Evolutionary conservation across 2,329 filamentous ascomycete species (phyloP), one percentile per base, ranked within the genome.

Genomic region (Aspergillus melleus): DNA sequence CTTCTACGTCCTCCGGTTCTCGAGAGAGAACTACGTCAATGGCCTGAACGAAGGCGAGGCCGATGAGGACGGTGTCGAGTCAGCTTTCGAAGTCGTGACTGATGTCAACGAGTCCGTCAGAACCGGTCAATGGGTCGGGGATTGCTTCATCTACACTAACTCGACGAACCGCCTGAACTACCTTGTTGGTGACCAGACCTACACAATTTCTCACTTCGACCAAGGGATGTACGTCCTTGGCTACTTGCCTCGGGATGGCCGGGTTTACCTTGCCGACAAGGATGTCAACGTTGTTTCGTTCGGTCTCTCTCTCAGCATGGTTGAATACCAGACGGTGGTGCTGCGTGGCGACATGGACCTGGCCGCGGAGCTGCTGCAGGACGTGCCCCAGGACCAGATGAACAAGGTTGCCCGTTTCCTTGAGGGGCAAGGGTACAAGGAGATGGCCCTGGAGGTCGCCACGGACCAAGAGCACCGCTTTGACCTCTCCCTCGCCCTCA

Each of bases 121-220:
- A 65, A 97, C 94, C 20, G 95, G 94, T 68, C 91, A 96, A 80
- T 99, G 95, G 95, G 91, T 99, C 59, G 95, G 95, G 63, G 95
- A 99, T 80, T 96, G 94, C 81, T 96, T 99, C 83, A 93, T 98
- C 75, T 99, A 98, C 84, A 97, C 95, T 57, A 98, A 96, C 83
- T 90, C 86, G 76, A 96, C 93, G 10, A 97, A 98, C 83, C 90
- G 95, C 63, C 83, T 99, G 61, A 98, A 98, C 82, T 98, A 98
- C 80, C 87, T 99, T 22, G 94, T 99, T 14, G 95, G 95, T 66
- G 95, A 98, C 78, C 93, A 98, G 80, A 96, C 92, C 14, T 97
- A 98, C 83, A 97, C 94, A 3, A 90, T 99, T 66, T 95, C 93
- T 12, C 94, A 98, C 79, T 98, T 97, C 71, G 95, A 99, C 77